Conservation (phyloP, 2,329 filamentous ascomycete species). For the Alternaria gansuensis region DNA sequence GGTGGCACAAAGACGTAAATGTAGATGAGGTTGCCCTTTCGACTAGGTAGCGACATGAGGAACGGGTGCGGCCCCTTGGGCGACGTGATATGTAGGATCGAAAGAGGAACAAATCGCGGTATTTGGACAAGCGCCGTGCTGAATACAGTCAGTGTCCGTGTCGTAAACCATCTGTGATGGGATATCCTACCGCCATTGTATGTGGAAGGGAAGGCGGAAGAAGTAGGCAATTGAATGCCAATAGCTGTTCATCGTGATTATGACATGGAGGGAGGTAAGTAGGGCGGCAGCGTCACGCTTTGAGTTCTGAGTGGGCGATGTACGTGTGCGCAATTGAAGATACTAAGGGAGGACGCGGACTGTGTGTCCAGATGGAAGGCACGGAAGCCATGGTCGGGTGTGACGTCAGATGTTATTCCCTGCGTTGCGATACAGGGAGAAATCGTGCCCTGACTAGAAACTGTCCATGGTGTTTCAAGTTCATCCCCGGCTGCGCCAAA, state of each 20-base stretch:
- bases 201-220: constrained; percentile 44
- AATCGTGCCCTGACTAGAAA: constrained; percentile 1
- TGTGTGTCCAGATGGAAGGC: constrained; percentile 19
- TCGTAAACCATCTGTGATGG: neutral
- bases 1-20: constrained; percentile 56
- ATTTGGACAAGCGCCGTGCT: constrained; percentile 51
- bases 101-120: constrained; percentile 50
- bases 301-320: constrained; percentile 17
- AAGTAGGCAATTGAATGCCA: constrained; percentile 48
- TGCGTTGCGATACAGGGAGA: constrained; percentile 1
- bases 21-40: constrained; percentile 51
- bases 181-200: constrained; percentile 39
- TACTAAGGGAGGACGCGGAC: constrained; percentile 11
- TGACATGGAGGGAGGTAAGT: neutral
- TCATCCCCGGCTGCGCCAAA: constrained; percentile 8
- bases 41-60: constrained; percentile 53
- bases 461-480: constrained; percentile 7
- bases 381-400: constrained; percentile 14
- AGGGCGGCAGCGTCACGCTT: constrained; percentile 5
- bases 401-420: constrained; percentile 19
- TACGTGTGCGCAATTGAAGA: constrained; percentile 3
- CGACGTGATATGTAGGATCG: constrained; percentile 51
- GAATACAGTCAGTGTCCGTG: neutral
- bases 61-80: constrained; percentile 56
- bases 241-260: constrained; percentile 43